These are phyloP conservation scores for Lichenothelia convexa DNA, from an alignment of 495 filamentous ascomycete genomes.

Conservation along the genomic window DNA sequence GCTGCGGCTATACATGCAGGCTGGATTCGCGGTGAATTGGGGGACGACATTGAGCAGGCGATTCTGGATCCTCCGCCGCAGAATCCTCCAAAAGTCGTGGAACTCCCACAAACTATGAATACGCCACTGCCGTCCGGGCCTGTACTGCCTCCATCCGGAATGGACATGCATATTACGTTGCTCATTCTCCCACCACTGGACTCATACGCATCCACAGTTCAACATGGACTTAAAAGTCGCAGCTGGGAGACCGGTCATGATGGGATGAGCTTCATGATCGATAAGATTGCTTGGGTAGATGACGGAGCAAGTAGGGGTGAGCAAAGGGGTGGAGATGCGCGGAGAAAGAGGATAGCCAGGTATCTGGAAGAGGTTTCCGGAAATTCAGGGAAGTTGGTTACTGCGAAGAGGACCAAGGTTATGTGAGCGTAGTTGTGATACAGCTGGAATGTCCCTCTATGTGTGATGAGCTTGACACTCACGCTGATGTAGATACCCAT, in stretches of 20 bases:
- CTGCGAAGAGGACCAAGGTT: too few relatives aligned
- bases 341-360: constrained; percentile 43
- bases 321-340: constrained; percentile 41
- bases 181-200: constrained; percentile 65
- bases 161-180: constrained; percentile 69
- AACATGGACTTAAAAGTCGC: constrained; percentile 65
- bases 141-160: constrained; percentile 34
- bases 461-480: too few relatives aligned
- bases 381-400: too few relatives aligned
- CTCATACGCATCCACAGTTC: constrained; percentile 50
- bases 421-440: too few relatives aligned
- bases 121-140: constrained; percentile 31
- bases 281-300: constrained; percentile 63
- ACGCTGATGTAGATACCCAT: too few relatives aligned
- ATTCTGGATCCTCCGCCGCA: constrained; percentile 39
- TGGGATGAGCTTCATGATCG: constrained; percentile 75
- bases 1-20: constrained; percentile 88
- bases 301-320: constrained; percentile 44
- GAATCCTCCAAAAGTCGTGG: constrained; percentile 8
- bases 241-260: constrained; percentile 55
- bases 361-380: too few relatives aligned
- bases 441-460: too few relatives aligned
- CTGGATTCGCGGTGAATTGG: constrained; percentile 79
- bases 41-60: constrained; percentile 48
- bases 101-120: constrained; percentile 19